These are phyloP conservation scores for Bimuria novae-zelandiae DNA, from an alignment of 2,329 filamentous ascomycete genomes.

Conservation along the genomic window DNA sequence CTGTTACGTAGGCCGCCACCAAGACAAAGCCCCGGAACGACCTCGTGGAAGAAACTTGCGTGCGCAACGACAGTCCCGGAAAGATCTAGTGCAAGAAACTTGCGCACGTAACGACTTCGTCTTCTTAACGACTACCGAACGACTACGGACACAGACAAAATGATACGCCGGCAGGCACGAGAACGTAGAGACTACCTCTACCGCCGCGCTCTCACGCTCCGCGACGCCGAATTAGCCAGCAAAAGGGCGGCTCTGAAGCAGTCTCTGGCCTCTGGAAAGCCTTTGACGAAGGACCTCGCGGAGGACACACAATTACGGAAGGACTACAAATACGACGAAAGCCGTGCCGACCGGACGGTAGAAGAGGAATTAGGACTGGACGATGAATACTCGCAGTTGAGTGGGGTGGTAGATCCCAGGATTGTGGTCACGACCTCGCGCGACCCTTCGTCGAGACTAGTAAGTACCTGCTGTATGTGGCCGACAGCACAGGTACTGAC, in stretches of 20 bases:
- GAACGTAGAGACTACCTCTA: constrained; percentile 81
- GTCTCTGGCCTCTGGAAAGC: constrained; percentile 86
- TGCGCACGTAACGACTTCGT: too few species aligned
- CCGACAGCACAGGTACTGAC: too few species aligned
- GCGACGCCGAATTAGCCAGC: constrained; percentile 87
- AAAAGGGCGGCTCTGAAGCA: constrained; percentile 86
- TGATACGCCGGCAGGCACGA: constrained; percentile 53
- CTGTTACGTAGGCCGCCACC: too few species aligned
- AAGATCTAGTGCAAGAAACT: too few species aligned
- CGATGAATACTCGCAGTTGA: constrained; percentile 88
- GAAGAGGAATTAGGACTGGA: constrained; percentile 77
- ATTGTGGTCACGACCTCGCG: constrained; percentile 90
- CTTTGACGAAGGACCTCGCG: constrained; percentile 78
- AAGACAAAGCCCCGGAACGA: too few species aligned
- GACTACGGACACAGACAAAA: too few species aligned
- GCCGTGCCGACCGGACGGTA: constrained; percentile 66
- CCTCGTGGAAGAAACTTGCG: too few species aligned
- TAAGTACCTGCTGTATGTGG: too few species aligned
- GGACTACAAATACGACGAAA: constrained; percentile 94
- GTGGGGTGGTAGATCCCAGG: constrained; percentile 87
- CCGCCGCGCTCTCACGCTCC: constrained; percentile 75
- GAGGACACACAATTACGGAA: constrained; percentile 83
- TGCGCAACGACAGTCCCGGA: too few species aligned
- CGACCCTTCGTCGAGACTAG: constrained; percentile 83
- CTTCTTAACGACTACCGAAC: too few species aligned